phyloP scores from a whole-genome alignment of 1,139 yeast genomes.

The Taphrina wiesneri region DNA sequence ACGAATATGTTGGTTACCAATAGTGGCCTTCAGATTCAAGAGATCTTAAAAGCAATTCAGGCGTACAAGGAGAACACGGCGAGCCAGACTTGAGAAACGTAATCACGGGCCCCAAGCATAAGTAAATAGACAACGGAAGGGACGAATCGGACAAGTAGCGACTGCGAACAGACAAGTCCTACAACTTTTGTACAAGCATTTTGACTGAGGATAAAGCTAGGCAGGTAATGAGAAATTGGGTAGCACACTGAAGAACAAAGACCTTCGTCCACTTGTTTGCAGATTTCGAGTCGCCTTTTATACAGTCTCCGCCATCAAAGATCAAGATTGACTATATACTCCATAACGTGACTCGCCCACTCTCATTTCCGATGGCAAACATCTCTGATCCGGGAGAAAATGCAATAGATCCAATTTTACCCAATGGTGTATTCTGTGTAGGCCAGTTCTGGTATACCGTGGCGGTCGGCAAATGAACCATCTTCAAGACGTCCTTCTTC shows the following conservation, averaged over 20 bases:
- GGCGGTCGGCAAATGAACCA: constrained; percentile 86
- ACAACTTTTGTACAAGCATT: too few species aligned
- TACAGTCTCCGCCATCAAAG: too few species aligned
- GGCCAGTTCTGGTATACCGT: constrained; percentile 95
- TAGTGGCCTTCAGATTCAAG: not conserved
- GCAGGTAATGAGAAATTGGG: too few species aligned
- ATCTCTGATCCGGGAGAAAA: constrained; percentile 82
- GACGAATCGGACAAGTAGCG: not conserved
- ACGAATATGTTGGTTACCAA: not conserved
- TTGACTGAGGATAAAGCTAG: too few species aligned
- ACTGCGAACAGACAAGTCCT: not conserved
- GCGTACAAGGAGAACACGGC: not conserved
- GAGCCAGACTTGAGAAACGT: not conserved
- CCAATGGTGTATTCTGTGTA: constrained; percentile 92
- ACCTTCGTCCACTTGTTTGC: too few species aligned
- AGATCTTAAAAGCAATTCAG: not conserved
- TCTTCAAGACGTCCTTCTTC: constrained; percentile 77
- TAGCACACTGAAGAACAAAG: too few species aligned
- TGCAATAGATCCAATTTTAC: constrained; percentile 78
- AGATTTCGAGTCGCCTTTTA: too few species aligned
- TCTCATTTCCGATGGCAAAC: constrained; percentile 86
- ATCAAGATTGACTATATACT: too few species aligned
- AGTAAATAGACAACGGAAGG: not conserved
- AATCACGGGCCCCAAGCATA: not conserved
- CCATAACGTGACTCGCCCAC: constrained; percentile 89